phyloP scores from a whole-genome alignment of 352 stramenopile species.

The Phytophthora tubulina region DNA sequence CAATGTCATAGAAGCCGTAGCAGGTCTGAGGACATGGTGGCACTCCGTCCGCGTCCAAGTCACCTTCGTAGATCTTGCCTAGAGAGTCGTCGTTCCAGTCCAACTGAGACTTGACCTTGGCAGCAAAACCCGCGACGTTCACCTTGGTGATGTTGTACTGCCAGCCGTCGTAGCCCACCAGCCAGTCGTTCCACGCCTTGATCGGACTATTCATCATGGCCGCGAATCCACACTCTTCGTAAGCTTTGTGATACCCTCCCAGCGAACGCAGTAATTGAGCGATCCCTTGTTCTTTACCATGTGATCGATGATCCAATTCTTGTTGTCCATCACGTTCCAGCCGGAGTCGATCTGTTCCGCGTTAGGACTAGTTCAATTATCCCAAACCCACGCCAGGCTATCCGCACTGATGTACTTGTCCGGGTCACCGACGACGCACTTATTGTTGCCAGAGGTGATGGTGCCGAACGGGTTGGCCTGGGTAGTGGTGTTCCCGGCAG shows the following conservation, averaged over 20 bases:
- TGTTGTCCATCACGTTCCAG: conserved; percentile 3
- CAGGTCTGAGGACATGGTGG: conserved; percentile 38
- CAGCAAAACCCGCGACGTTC: conserved; percentile 30
- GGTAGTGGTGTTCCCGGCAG: too few relatives aligned
- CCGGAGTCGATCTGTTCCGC: too few relatives aligned
- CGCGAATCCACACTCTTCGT: conserved; percentile 40
- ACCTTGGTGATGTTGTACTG: conserved; percentile 35
- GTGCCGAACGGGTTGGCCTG: conserved; percentile 40
- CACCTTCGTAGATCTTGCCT: conserved; percentile 33
- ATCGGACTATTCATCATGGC: conserved; percentile 43
- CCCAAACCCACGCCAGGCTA: conserved; percentile 32
- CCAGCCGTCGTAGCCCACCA: conserved; percentile 40
- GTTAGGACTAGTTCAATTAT: conserved; percentile 34
- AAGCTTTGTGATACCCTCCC: conserved; percentile 46
- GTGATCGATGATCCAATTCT: conserved; percentile 45
- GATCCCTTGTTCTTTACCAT: conserved; percentile 40
- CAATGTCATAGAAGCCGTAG: too few relatives aligned
- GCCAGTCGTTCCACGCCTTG: conserved; percentile 42
- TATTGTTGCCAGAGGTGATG: conserved; percentile 24
- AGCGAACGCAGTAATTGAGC: conserved; percentile 55
- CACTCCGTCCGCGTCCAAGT: conserved; percentile 29
- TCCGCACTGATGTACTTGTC: conserved; percentile 28
- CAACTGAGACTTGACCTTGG: conserved; percentile 23
- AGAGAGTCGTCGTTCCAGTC: conserved; percentile 49
- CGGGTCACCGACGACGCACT: conserved; percentile 30